Conservation (phyloP, 108 stramenopile genomes). For the Cyclotella cryptica region DNA sequence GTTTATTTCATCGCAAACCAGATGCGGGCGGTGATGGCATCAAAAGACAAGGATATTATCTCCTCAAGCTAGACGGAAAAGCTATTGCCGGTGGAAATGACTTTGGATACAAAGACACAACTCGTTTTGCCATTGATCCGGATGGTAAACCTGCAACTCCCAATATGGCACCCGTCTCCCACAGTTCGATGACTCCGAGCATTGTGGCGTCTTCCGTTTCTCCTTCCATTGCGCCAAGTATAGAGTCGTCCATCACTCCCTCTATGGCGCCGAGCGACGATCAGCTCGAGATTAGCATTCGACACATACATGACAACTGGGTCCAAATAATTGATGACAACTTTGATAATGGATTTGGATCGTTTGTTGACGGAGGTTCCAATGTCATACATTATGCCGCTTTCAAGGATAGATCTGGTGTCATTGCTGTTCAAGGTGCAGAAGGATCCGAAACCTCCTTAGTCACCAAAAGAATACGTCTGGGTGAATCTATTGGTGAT, state of each 20-base stretch:
- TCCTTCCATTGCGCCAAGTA: not conserved
- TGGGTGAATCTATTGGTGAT: conserved; percentile 4
- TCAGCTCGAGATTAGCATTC: not conserved
- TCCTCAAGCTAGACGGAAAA: not conserved
- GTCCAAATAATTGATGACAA: conserved; percentile 9
- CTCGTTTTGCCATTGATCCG: not conserved
- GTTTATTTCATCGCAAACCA: too few relatives aligned
- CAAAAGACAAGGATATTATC: not conserved
- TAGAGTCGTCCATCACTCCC: not conserved
- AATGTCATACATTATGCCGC: not conserved
- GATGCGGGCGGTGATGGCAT: conserved; percentile 2
- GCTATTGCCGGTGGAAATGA: not conserved
- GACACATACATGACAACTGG: not conserved
- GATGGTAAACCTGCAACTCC: not conserved
- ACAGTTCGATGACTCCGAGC: not conserved
- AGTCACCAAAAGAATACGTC: not conserved
- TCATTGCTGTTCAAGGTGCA: not conserved
- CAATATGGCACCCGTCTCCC: not conserved
- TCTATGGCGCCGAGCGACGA: not conserved
- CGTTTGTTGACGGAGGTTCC: not conserved
- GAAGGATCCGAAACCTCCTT: not conserved
- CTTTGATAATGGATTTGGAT: not conserved
- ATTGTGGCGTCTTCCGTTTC: not conserved
- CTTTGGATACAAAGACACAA: not conserved
- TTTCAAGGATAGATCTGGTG: conserved; percentile 1